These are phyloP conservation scores for Francoa sonchifolia DNA, from an alignment of 441 rosid genomes.

Conservation along the genomic window DNA sequence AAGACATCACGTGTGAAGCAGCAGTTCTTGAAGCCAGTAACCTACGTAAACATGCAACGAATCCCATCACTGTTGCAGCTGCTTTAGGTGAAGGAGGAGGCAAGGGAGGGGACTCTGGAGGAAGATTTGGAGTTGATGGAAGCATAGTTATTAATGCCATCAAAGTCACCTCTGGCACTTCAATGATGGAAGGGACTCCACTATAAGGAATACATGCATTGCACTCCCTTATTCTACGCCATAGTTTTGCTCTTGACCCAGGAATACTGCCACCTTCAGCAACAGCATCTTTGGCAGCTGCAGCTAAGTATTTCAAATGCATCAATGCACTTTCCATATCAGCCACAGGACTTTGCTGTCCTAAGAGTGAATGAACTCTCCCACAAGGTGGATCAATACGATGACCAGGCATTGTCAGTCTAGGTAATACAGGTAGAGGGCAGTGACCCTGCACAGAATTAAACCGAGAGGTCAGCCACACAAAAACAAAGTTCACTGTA, in stretches of 20 bases:
- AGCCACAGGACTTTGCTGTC: conserved; percentile 37
- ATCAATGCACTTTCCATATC: conserved; percentile 67
- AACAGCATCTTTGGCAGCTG: conserved; percentile 98
- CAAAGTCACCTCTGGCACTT: conserved; percentile 94
- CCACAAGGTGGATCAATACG: conserved; percentile 98
- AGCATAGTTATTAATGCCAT: conserved; percentile 99
- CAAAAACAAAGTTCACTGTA: no score
- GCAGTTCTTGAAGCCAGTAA: conserved; percentile 85
- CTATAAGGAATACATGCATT: conserved; percentile 86
- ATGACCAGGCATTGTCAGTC: conserved; percentile 99
- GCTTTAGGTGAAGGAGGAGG: conserved; percentile 99
- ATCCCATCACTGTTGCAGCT: conserved; percentile 97
- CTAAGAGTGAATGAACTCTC: conserved; percentile 53
- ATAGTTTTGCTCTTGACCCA: conserved; percentile 90
- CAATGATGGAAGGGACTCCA: conserved; percentile 77
- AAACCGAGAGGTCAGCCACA: conserved; percentile 8
- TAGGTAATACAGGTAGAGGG: conserved; percentile 79
- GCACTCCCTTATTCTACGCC: conserved; percentile 99
- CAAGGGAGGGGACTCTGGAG: conserved; percentile 88
- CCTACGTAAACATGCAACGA: conserved; percentile 92
- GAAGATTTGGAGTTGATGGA: conserved; percentile 85
- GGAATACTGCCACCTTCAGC: conserved; percentile 95
- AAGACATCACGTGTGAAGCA: conserved; percentile 95
- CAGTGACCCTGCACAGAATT: conserved; percentile 67
- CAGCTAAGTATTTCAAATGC: conserved; percentile 94